Conservation (phyloP, 768 basidiomycete genomes). For the Podaxis sp. region DNA sequence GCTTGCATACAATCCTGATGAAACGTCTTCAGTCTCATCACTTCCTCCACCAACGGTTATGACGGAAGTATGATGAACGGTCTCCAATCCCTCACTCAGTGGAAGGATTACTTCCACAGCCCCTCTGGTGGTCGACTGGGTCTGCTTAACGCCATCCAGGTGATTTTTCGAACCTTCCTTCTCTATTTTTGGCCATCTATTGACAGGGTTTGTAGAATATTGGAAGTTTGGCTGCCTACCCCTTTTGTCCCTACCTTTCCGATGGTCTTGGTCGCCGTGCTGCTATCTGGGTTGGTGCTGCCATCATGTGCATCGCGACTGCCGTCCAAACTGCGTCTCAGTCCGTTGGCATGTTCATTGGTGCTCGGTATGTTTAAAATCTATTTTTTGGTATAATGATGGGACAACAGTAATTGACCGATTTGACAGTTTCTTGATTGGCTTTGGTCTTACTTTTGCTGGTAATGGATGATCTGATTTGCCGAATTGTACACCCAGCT, state of each 20-base stretch:
- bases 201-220: slow-evolving; percentile 45
- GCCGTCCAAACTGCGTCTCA: slow-evolving; percentile 69
- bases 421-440: slow-evolving; percentile 54
- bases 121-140: slow-evolving; percentile 59
- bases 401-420: background rate
- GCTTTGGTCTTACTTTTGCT: slow-evolving; percentile 74
- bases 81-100: slow-evolving; percentile 62
- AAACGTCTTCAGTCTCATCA: slow-evolving; percentile 50
- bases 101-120: slow-evolving; percentile 55
- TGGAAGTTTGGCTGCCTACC: slow-evolving; percentile 62
- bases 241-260: slow-evolving; percentile 66
- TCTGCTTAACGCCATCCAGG: slow-evolving; percentile 73
- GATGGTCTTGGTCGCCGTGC: slow-evolving; percentile 67
- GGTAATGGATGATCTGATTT: slow-evolving; percentile 25
- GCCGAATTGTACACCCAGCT: background rate
- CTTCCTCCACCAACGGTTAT: slow-evolving; percentile 72
- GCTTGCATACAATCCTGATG: background rate
- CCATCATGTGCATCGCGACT: slow-evolving; percentile 66
- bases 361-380: slow-evolving; percentile 50
- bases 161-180: slow-evolving; percentile 21
- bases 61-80: slow-evolving; percentile 82
- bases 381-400: background rate
- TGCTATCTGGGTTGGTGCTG: slow-evolving; percentile 63
- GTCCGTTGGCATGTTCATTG: slow-evolving; percentile 75
- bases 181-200: background rate